Evolutionary conservation across 345 rosid genomes (phyloP).

Genomic region (Lenwebbia sp.): DNA sequence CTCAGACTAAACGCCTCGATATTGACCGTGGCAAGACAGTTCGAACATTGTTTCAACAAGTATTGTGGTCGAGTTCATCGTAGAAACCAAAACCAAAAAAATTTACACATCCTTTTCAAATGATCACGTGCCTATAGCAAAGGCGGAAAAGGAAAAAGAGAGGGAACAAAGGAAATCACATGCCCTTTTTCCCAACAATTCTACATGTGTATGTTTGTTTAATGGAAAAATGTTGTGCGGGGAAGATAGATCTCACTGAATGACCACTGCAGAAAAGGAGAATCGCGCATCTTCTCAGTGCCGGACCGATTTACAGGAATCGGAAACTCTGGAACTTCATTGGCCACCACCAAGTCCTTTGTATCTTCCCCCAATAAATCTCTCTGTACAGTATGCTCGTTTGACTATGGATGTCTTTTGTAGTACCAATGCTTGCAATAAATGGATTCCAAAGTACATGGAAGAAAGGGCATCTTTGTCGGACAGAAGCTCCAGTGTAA

Average conservation of each 20-base stretch:
- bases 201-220: background rate
- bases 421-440: background rate
- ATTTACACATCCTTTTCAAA: background rate
- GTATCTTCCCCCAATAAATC: constrained; percentile 5
- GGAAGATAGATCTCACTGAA: background rate
- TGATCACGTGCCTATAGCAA: background rate
- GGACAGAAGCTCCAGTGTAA: background rate
- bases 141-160: background rate
- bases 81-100: background rate
- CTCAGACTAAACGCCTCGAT: background rate
- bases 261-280: background rate
- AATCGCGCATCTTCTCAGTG: background rate
- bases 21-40: background rate
- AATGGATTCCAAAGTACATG: constrained; percentile 2
- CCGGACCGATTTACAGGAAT: background rate
- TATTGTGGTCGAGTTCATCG: background rate
- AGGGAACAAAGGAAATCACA: background rate
- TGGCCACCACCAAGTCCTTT: background rate
- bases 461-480: background rate
- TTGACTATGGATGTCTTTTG: background rate
- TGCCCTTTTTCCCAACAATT: background rate
- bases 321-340: background rate
- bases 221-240: background rate
- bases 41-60: background rate
- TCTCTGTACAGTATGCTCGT: constrained; percentile 32